Conservation (phyloP, 2,329 filamentous ascomycete genomes). For the Colletotrichum somersetense region DNA sequence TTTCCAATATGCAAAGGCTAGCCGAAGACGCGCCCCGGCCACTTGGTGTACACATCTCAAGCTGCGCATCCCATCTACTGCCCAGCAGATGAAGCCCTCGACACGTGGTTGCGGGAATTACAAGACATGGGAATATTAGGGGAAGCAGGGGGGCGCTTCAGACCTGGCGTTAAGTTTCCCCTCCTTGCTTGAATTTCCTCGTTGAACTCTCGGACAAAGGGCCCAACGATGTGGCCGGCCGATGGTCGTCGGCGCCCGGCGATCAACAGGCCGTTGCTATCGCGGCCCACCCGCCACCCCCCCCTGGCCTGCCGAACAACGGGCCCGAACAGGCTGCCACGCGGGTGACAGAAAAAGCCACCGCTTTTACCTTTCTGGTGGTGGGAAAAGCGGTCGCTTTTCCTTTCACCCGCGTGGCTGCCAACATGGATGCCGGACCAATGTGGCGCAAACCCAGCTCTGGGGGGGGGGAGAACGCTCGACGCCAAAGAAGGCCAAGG, state of each 20-base stretch:
- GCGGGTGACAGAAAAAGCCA: too few species aligned
- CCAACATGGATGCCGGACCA: too few species aligned
- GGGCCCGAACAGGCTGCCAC: neutral
- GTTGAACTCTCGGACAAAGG: too few species aligned
- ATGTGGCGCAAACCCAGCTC: neutral
- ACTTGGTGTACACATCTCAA: too few species aligned
- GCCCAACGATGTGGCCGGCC: neutral
- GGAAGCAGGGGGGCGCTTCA: neutral
- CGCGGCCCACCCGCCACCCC: neutral
- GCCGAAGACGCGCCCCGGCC: slow-evolving; percentile 6
- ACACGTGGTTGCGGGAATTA: neutral
- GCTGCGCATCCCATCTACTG: slow-evolving; percentile 2
- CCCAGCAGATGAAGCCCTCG: slow-evolving; percentile 2
- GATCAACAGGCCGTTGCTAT: neutral
- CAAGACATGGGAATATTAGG: neutral
- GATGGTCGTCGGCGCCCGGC: neutral
- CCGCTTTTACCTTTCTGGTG: too few species aligned
- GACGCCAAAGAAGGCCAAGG: neutral
- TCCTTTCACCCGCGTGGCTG: too few species aligned
- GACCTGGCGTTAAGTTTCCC: neutral
- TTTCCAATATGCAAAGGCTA: slow-evolving; percentile 2
- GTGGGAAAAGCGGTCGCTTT: too few species aligned
- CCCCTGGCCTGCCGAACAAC: neutral
- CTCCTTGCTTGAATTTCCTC: neutral
- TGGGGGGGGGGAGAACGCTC: neutral